Evolutionary conservation across 805 yeast genomes (phyloP).

Genomic region (Huiozyma naganishii): DNA sequence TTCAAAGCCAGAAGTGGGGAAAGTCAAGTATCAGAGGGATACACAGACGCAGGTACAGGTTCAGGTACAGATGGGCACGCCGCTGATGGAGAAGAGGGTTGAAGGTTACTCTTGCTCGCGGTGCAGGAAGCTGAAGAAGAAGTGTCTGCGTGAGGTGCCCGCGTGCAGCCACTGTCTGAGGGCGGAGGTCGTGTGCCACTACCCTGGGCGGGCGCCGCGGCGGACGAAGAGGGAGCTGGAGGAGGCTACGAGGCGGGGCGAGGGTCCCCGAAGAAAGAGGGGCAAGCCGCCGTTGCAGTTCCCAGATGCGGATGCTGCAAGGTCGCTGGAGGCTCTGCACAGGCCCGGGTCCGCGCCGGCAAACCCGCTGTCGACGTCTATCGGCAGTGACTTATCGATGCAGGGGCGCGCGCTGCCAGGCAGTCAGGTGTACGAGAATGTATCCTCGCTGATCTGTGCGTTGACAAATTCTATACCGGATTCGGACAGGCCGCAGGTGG

Average conservation of each 20-base stretch:
- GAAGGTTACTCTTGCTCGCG: slow-evolving; percentile 34
- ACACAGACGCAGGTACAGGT: no score
- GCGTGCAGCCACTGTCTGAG: slow-evolving; percentile 34
- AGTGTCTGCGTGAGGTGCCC: slow-evolving; percentile 37
- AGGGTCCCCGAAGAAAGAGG: slow-evolving; percentile 1
- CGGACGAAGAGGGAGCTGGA: slow-evolving; percentile 27
- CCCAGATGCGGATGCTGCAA: background rate
- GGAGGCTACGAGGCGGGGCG: slow-evolving; percentile 19
- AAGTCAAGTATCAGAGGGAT: no score
- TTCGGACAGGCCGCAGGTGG: background rate
- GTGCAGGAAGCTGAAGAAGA: slow-evolving; percentile 40
- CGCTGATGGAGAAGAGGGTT: background rate
- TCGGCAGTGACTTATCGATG: no score
- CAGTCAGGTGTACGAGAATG: slow-evolving; percentile 7
- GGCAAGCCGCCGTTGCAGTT: background rate
- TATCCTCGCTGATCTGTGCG: slow-evolving; percentile 14
- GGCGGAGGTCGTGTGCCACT: slow-evolving; percentile 30
- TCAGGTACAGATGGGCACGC: background rate
- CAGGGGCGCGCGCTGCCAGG: background rate
- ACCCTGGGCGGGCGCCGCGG: slow-evolving; percentile 35
- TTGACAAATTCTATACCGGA: background rate
- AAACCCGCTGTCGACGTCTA: no score
- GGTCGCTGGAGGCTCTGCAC: no score
- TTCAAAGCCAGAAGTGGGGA: no score
- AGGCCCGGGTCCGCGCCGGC: no score